Conservation (phyloP, 2,329 filamentous ascomycete species). For the Xylaria arbuscula region DNA sequence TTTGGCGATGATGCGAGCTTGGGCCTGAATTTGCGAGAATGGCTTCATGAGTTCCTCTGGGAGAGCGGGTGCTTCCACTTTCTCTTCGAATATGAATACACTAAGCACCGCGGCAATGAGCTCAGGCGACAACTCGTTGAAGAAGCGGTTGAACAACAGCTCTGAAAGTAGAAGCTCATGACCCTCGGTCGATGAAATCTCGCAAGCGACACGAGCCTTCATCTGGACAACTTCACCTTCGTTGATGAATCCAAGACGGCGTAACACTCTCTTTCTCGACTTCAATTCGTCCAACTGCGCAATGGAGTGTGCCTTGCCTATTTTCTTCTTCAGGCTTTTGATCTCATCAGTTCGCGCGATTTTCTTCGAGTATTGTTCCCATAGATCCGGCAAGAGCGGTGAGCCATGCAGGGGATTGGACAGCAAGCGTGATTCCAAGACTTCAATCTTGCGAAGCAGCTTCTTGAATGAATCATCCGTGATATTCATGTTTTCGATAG, state of each 20-base stretch:
- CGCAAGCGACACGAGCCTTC: conserved; percentile 96
- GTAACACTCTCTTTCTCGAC: conserved; percentile 92
- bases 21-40: conserved; percentile 84
- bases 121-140: conserved; percentile 93
- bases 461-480: conserved; percentile 93
- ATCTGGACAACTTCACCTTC: conserved; percentile 95
- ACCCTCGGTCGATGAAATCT: conserved; percentile 90
- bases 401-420: conserved; percentile 93
- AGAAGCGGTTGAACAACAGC: conserved; percentile 95
- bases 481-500: conserved; percentile 96
- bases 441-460: conserved; percentile 93
- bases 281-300: conserved; percentile 97
- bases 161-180: conserved; percentile 95
- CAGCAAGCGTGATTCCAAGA: conserved; percentile 89
- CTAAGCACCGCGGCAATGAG: conserved; percentile 87
- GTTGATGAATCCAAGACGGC: conserved; percentile 94
- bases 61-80: conserved; percentile 80
- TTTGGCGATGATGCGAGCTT: conserved; percentile 90
- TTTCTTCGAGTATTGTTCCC: conserved; percentile 88
- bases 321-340: conserved; percentile 88
- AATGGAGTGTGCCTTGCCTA: conserved; percentile 84
- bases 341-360: conserved; percentile 80
- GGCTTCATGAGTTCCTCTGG: conserved; percentile 89
- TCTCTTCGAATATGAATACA: conserved; percentile 98
- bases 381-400: conserved; percentile 83